phyloP scores from a whole-genome alignment of 306 rosid genomes.

The Mimosa bimucronata region DNA sequence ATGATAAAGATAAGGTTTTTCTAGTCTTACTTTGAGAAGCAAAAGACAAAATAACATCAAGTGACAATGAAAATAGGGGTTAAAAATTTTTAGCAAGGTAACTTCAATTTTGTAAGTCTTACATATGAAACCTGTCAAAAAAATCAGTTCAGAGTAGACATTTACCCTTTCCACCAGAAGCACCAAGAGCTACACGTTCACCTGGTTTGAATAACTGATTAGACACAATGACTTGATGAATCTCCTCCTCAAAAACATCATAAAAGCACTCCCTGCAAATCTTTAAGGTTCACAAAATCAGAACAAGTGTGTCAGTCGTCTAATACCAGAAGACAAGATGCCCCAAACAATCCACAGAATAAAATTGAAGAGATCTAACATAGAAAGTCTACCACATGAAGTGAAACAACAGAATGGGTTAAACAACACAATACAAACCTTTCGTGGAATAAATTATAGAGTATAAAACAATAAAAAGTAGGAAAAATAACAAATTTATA shows the following conservation, averaged over 20 bases:
- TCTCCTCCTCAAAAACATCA: slow-evolving; percentile 80
- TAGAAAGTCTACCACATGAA: not conserved
- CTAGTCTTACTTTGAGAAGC: not conserved
- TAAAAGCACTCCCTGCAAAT: slow-evolving; percentile 91
- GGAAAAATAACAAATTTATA: not conserved
- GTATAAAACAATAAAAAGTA: not conserved
- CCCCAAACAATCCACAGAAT: not conserved
- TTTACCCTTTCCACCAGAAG: slow-evolving; percentile 91
- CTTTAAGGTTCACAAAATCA: slow-evolving; percentile 26
- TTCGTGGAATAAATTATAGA: too few relatives aligned
- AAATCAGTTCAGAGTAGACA: not conserved
- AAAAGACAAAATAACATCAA: not conserved
- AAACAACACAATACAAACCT: not conserved
- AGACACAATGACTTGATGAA: slow-evolving; percentile 66
- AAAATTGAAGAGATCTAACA: not conserved
- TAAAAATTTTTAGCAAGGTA: not conserved
- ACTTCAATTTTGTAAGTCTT: not conserved
- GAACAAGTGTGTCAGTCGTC: not conserved
- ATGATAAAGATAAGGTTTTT: not conserved
- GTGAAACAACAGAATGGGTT: not conserved
- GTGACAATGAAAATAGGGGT: not conserved
- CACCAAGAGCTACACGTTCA: slow-evolving; percentile 86
- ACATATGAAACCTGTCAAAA: not conserved
- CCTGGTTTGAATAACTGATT: slow-evolving; percentile 67
- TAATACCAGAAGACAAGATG: not conserved